Conservation (phyloP, 345 rosid species). For the Turnera subulata region DNA sequence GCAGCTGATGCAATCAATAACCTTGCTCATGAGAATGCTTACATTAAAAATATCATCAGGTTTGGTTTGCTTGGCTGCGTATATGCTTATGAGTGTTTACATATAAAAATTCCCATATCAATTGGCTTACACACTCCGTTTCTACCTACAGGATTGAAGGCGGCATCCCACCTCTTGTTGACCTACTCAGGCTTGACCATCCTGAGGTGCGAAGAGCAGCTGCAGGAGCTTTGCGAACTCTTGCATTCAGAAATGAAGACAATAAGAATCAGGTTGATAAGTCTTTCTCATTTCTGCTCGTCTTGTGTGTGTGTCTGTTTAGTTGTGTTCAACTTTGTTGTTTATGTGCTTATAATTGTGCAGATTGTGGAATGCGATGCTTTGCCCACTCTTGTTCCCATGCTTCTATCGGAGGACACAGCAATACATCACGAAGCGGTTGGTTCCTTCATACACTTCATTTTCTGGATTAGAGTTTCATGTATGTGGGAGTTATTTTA, state of each 20-base stretch:
- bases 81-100: not conserved
- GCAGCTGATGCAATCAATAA: conserved; percentile 75
- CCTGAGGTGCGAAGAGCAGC: conserved; percentile 71
- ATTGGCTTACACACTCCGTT: conserved; percentile 8
- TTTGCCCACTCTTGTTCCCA: conserved; percentile 54
- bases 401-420: conserved; percentile 66
- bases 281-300: not conserved
- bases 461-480: conserved; percentile 6
- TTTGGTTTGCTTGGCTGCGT: conserved; percentile 12
- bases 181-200: conserved; percentile 51
- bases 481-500: not conserved
- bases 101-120: not conserved
- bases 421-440: conserved; percentile 72
- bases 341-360: too few species aligned
- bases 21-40: conserved; percentile 69
- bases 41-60: conserved; percentile 64
- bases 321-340: too few species aligned
- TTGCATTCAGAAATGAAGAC: conserved; percentile 73
- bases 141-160: conserved; percentile 51
- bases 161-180: conserved; percentile 69
- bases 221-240: conserved; percentile 69
- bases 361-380: conserved; percentile 72
- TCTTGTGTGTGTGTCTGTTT: conserved; percentile 9
- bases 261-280: conserved; percentile 58
- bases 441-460: conserved; percentile 15